Base-by-base conservation (phyloP, 768 basidiomycete species). In the Suillus subaureus region DNA sequence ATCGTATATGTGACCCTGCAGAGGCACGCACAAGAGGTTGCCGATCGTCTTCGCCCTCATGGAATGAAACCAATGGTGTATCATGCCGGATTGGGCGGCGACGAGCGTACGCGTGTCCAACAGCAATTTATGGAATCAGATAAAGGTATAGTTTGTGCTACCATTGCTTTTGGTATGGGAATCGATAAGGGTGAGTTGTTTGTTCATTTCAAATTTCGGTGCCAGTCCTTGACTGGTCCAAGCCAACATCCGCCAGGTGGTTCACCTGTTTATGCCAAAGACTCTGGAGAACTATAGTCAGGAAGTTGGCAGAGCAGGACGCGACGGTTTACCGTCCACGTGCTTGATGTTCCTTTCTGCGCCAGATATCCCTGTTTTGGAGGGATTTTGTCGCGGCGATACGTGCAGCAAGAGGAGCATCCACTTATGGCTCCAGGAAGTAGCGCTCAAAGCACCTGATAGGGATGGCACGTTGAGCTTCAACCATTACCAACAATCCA, bases 1-100 rank as follows among this genome's bases (percentile, higher is more conserved):
- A 83, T 85, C 66, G 69, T 85, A 51, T 84, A 85, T 66, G 81
- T 83, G 4, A 82, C 83, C 4, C 72, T 77, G 2, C 83, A 84
- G 64, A 73, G 71, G 52, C 79, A 83, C 12, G 77, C 81, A 0
- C 78, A 81, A 57, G 77, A 80, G 31, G 74, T 83, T 0, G 77
- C 79, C 4, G 62, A 70, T 4, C 62, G 63, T 0, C 70, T 84
- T 9, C 66, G 65, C 9, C 49, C 69, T 0, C 64, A 72, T 37
- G 71, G 73, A 1, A 63, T 81, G 45, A 73, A 77, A 18, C 68
- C 79, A 3, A 65, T 67, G 63, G 73, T 79, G 1, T 84, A 84
- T 66, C 83, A 84, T 67, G 83, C 81, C 1, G 83, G 83, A 3
- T 66, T 83, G 47, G 66, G 74, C 0, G 31, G 72, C 0, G 79